phyloP scores from a whole-genome alignment of 352 stramenopile species.

The Phytophthora vignae region DNA sequence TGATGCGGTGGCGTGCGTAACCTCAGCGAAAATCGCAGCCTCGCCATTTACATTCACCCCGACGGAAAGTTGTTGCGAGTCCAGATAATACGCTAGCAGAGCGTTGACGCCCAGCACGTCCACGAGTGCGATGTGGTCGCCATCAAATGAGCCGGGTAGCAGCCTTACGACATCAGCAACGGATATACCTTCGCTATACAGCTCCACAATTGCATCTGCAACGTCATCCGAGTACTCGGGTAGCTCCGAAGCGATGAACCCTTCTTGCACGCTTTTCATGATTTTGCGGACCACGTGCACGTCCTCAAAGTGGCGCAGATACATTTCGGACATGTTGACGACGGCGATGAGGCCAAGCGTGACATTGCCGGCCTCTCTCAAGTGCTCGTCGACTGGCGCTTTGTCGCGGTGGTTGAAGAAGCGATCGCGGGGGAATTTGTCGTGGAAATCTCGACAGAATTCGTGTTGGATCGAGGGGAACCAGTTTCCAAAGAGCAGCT shows the following conservation, averaged over 20 bases:
- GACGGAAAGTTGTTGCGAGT: slow-evolving; percentile 26
- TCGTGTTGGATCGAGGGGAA: slow-evolving; percentile 43
- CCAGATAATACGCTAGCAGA: slow-evolving; percentile 30
- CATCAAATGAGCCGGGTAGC: slow-evolving; percentile 24
- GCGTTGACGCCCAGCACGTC: slow-evolving; percentile 33
- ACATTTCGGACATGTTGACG: slow-evolving; percentile 34
- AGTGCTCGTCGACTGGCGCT: slow-evolving; percentile 21
- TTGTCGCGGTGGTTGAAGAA: slow-evolving; percentile 33
- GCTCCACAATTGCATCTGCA: slow-evolving; percentile 27
- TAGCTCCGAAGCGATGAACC: slow-evolving; percentile 22
- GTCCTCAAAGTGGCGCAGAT: slow-evolving; percentile 40
- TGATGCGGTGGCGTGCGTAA: slow-evolving; percentile 31
- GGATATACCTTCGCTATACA: slow-evolving; percentile 33
- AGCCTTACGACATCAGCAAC: slow-evolving; percentile 27
- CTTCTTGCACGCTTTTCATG: slow-evolving; percentile 40
- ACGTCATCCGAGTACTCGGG: slow-evolving; percentile 28
- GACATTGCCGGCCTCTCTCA: slow-evolving; percentile 30
- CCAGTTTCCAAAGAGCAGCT: slow-evolving; percentile 44
- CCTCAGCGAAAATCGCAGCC: slow-evolving; percentile 34
- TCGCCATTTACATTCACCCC: slow-evolving; percentile 47
- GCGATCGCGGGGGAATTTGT: slow-evolving; percentile 29
- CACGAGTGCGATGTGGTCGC: slow-evolving; percentile 30
- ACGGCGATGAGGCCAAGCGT: slow-evolving; percentile 31
- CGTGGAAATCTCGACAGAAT: slow-evolving; percentile 40
- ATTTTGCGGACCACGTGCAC: slow-evolving; percentile 39